Conservation (phyloP, 495 filamentous ascomycete genomes). For the Aspergillus diversus region DNA sequence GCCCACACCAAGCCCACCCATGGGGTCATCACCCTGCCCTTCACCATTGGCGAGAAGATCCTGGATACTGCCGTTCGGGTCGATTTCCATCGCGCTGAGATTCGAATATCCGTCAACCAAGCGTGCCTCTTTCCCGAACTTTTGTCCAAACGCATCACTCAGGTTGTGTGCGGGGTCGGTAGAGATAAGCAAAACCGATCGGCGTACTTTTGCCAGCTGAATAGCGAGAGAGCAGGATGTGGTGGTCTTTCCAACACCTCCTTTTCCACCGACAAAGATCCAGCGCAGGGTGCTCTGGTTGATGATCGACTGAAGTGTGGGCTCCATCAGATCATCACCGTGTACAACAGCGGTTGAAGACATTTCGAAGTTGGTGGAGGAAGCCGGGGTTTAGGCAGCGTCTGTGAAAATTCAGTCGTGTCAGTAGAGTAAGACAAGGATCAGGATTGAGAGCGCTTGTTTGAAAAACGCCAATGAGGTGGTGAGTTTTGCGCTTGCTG, state of each 20-base stretch:
- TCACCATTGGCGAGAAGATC: conserved; percentile 84
- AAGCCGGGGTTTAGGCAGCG: conserved; percentile 2
- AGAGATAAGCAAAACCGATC: conserved; percentile 94
- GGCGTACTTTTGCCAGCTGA: conserved; percentile 94
- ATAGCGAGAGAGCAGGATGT: conserved; percentile 98
- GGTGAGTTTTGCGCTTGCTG: background rate
- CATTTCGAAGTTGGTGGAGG: conserved; percentile 47
- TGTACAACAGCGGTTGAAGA: conserved; percentile 64
- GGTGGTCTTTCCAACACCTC: conserved; percentile 99
- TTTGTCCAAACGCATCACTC: conserved; percentile 96
- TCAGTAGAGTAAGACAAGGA: conserved; percentile 1
- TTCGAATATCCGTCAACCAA: conserved; percentile 91
- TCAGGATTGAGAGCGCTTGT: background rate
- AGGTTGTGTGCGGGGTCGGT: conserved; percentile 99
- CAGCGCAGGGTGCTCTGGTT: conserved; percentile 93
- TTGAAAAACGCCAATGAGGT: background rate
- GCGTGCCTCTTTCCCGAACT: conserved; percentile 98
- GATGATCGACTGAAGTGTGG: conserved; percentile 90
- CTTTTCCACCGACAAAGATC: conserved; percentile 99
- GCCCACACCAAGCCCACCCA: conserved; percentile 67
- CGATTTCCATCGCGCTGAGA: conserved; percentile 98
- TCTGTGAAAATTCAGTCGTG: conserved; percentile 4
- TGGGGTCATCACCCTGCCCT: conserved; percentile 69
- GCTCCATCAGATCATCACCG: conserved; percentile 79
- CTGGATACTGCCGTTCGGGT: conserved; percentile 97